A percentile compares a stretch with the other conserved stretches of the same genome.
Conservation (phyloP, 768 basidiomycete species). For the Lactarius psammicola region DNA sequence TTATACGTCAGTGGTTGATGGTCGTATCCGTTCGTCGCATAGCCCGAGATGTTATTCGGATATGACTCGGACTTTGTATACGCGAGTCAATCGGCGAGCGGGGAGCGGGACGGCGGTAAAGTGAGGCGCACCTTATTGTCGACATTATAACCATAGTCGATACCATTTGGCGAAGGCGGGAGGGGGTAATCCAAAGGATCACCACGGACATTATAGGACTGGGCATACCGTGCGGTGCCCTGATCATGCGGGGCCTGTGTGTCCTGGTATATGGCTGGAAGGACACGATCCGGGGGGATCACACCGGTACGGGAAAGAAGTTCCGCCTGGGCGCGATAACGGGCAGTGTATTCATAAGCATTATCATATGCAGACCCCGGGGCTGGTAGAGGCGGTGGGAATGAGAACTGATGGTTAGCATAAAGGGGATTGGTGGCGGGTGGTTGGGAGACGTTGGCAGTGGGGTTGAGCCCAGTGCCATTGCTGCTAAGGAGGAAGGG, state of each 20-base stretch:
- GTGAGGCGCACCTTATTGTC: constrained; percentile 25
- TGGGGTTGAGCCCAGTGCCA: constrained; percentile 2
- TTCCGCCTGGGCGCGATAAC: constrained; percentile 50
- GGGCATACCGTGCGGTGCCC: constrained; percentile 12
- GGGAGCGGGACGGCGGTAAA: not conserved
- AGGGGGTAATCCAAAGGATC: constrained; percentile 24
- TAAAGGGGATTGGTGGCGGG: constrained; percentile 8
- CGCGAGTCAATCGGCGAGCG: constrained; percentile 14
- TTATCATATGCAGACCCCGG: constrained; percentile 22
- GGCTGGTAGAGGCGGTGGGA: constrained; percentile 12
- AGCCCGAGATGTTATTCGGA: not conserved
- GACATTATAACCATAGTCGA: constrained; percentile 25
- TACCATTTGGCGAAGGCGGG: constrained; percentile 17
- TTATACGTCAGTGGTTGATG: constrained; percentile 26
- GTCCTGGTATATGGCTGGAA: constrained; percentile 27
- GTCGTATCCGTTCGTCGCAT: constrained; percentile 18
- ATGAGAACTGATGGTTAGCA: constrained; percentile 25
- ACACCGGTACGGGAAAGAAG: constrained; percentile 40
- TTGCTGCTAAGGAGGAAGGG: constrained; percentile 18
- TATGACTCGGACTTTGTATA: constrained; percentile 16
- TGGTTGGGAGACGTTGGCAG: constrained; percentile 12
- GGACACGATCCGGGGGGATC: constrained; percentile 28
- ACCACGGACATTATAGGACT: constrained; percentile 15
- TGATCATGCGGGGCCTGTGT: constrained; percentile 23
- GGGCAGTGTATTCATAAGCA: constrained; percentile 43